These are phyloP conservation scores for Pichia sp. DNA, from an alignment of 1,139 yeast genomes.

Conservation along the genomic window DNA sequence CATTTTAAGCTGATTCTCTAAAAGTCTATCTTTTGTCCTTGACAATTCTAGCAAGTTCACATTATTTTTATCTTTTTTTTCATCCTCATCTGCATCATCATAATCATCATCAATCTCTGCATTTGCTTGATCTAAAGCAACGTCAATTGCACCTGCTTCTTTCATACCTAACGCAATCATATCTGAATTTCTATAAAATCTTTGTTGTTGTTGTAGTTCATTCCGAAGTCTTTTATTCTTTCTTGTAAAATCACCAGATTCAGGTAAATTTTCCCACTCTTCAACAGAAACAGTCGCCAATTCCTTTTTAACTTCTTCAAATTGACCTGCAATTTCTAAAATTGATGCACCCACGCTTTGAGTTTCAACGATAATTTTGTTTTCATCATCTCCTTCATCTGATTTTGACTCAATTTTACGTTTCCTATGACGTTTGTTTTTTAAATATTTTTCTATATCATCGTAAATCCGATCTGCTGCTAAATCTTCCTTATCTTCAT, in stretches of 20 bases:
- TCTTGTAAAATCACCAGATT: slow-evolving; percentile 81
- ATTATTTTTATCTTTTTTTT: slow-evolving; percentile 17
- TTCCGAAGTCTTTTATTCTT: slow-evolving; percentile 67
- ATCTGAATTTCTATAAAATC: slow-evolving; percentile 85
- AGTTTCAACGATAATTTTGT: slow-evolving; percentile 1
- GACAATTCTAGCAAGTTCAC: slow-evolving; percentile 44
- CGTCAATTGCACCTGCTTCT: slow-evolving; percentile 21
- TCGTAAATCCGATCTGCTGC: slow-evolving; percentile 74
- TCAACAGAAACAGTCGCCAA: slow-evolving; percentile 54
- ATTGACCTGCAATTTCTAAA: slow-evolving; percentile 35
- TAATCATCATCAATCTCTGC: slow-evolving; percentile 26
- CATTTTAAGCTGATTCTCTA: slow-evolving; percentile 42
- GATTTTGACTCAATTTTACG: neutral
- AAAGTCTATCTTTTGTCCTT: slow-evolving; percentile 46
- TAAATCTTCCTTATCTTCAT: slow-evolving; percentile 48
- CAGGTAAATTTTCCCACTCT: slow-evolving; percentile 82
- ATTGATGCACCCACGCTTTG: slow-evolving; percentile 25
- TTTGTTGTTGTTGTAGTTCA: slow-evolving; percentile 55
- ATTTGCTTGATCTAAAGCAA: slow-evolving; percentile 20
- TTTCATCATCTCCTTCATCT: slow-evolving; percentile 1
- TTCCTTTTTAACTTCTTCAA: slow-evolving; percentile 57
- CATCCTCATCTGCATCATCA: slow-evolving; percentile 24
- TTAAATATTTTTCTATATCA: slow-evolving; percentile 46
- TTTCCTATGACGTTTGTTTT: slow-evolving; percentile 11
- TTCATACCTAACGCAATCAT: slow-evolving; percentile 40